Percentiles rank a stretch among this genome's conserved stretches.
phyloP scores from a whole-genome alignment of 768 basidiomycete genomes.

The Trametes villosa region DNA sequence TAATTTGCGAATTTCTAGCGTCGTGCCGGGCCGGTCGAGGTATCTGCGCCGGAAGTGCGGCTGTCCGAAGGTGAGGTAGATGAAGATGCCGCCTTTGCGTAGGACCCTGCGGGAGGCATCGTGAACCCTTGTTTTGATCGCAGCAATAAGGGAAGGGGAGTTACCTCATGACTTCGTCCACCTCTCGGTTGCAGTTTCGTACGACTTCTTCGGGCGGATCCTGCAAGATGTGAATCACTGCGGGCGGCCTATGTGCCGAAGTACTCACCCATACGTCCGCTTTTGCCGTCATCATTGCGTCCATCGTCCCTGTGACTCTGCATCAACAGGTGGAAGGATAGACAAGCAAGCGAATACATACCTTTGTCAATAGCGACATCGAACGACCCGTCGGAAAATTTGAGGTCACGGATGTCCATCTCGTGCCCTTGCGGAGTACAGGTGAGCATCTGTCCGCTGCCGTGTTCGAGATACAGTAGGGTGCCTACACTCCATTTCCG shows the following conservation, averaged over 20 bases:
- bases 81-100: conserved; percentile 60
- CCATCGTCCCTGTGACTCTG: conserved; percentile 67
- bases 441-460: no score
- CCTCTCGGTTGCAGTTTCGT: conserved; percentile 73
- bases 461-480: background rate
- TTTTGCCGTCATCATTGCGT: conserved; percentile 85
- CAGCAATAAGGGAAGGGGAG: conserved; percentile 14
- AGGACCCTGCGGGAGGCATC: conserved; percentile 54
- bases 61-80: conserved; percentile 88
- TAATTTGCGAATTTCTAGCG: conserved; percentile 67
- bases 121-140: background rate
- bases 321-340: background rate
- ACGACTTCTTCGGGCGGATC: conserved; percentile 76
- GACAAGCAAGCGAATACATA: conserved; percentile 15
- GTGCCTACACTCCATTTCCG: conserved; percentile 71
- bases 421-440: conserved; percentile 66
- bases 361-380: conserved; percentile 89
- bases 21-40: conserved; percentile 58
- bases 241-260: background rate
- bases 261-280: conserved; percentile 77
- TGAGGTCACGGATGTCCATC: conserved; percentile 78
- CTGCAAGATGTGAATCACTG: conserved; percentile 39
- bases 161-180: conserved; percentile 75
- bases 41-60: conserved; percentile 84
- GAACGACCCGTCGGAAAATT: conserved; percentile 63